Base-by-base conservation (phyloP, 352 stramenopile genomes). In the Plasmopara viticola region DNA sequence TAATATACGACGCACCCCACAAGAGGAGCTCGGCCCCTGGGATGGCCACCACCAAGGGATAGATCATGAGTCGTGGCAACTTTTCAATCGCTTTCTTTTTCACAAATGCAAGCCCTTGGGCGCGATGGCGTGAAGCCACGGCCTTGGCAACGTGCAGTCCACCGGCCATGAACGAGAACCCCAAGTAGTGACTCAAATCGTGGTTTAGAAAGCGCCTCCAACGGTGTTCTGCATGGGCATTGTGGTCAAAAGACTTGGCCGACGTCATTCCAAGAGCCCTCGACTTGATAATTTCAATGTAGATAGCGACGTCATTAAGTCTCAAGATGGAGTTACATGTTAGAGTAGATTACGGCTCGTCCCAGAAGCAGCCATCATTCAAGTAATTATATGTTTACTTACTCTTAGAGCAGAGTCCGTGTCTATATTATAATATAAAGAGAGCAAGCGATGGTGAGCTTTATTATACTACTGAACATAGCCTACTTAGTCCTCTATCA, bases 171-270 rank as follows among this genome's bases (percentile, higher is more conserved):
- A 56, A 46, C 6, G 62, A 66, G 29, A 70, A 58, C 4, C 62
- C 52, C 12, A 52, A 37, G 48, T 70, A 70, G 48, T 53, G 44
- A 41, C 66, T 63, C 18, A 49, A 70, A 49, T 70, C 62, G 31
- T 51, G 52, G 25, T 52, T 48, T 44, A 66, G 5, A 39, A 70
- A 70, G 20, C 51, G 44, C 45, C 38, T 37, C 62, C 62, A 70
- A n/a, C 62, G 62, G 48, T 64, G 58, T 46, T 66, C 52, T 0
- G 53, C 58, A 35, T 70, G 58, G 1, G 30, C 51, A 7, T 44
- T 50, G 30, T 70, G 62, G 39, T 66, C 52, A 38, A 70, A 66
- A 2, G 25, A 7, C 47, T 66, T 66, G 35, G 4, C 41, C 29
- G 53, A 30, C 12, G 51, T 48, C 60, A 60, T 67, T 37, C 30